phyloP scores from a whole-genome alignment of 192 early-diverging fungal species.

The Linnemannia hyalina region DNA sequence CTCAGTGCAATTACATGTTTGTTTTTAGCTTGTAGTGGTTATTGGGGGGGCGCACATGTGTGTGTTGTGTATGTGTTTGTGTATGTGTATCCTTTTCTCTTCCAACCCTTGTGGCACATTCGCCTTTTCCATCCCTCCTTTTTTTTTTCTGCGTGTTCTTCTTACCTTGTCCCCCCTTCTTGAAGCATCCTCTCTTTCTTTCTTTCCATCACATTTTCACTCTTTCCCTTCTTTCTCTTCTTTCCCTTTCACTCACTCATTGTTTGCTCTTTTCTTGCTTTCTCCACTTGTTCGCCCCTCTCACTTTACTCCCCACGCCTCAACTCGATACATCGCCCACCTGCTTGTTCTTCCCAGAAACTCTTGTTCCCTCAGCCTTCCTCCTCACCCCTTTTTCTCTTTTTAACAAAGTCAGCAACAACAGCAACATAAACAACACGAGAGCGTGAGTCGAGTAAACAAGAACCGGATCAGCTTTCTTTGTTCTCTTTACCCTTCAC shows the following conservation, averaged over 20 bases:
- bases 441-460: not conserved
- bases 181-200: not conserved
- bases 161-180: not conserved
- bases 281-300: not conserved
- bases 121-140: conserved; percentile 1
- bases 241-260: not conserved
- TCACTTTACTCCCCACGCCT: not conserved
- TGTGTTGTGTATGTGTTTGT: not conserved
- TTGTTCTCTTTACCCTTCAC: not conserved
- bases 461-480: not conserved
- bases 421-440: not conserved
- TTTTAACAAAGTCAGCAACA: not conserved
- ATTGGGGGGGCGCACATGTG: not conserved
- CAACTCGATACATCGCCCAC: not conserved
- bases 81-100: not conserved
- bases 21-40: not conserved
- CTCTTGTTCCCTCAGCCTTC: not conserved
- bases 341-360: not conserved
- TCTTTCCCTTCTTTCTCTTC: not conserved
- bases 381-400: not conserved
- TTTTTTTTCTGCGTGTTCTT: not conserved
- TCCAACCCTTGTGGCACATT: not conserved
- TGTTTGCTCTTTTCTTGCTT: not conserved
- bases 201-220: not conserved
- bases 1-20: not conserved